Percentiles rank a stretch among this genome's conserved stretches.
Conservation (phyloP, 257 asterid species). For the Petunia axillaris region DNA sequence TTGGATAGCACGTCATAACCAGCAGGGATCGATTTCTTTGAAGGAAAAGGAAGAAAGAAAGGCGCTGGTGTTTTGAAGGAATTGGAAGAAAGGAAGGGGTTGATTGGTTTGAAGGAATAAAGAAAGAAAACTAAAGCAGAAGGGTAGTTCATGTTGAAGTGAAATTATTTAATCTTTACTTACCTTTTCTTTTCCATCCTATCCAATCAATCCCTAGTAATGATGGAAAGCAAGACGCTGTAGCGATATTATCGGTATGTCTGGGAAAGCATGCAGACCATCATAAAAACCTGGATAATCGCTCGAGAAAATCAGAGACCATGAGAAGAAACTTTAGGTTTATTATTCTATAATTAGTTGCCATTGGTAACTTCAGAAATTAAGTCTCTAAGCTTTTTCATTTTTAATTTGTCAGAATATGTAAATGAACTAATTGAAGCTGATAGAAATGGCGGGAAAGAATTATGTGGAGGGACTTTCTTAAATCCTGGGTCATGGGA, state of each 20-base stretch:
- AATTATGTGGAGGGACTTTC: slow-evolving; percentile 71
- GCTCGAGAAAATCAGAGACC: neutral
- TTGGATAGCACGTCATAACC: neutral
- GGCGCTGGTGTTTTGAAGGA: neutral
- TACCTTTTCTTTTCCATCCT: neutral
- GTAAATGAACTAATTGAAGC: slow-evolving; percentile 77
- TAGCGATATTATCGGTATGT: neutral
- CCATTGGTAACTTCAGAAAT: neutral
- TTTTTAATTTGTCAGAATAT: slow-evolving; percentile 54
- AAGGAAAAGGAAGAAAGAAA: neutral
- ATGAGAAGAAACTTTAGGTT: neutral
- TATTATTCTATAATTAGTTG: slow-evolving; percentile 6
- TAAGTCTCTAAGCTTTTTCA: slow-evolving; percentile 6
- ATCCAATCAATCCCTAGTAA: neutral
- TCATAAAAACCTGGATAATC: neutral
- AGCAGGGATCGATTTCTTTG: neutral
- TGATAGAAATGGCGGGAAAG: slow-evolving; percentile 52
- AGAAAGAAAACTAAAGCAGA: neutral
- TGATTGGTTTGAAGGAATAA: slow-evolving; percentile 3
- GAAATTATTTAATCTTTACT: neutral
- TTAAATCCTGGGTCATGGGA: slow-evolving; percentile 89
- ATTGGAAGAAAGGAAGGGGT: neutral
- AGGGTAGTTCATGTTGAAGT: neutral
- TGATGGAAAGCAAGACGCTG: neutral
- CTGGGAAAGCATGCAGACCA: neutral